phyloP scores from a whole-genome alignment of 192 early-diverging fungal genomes.

The Chytriomyces sp. region DNA sequence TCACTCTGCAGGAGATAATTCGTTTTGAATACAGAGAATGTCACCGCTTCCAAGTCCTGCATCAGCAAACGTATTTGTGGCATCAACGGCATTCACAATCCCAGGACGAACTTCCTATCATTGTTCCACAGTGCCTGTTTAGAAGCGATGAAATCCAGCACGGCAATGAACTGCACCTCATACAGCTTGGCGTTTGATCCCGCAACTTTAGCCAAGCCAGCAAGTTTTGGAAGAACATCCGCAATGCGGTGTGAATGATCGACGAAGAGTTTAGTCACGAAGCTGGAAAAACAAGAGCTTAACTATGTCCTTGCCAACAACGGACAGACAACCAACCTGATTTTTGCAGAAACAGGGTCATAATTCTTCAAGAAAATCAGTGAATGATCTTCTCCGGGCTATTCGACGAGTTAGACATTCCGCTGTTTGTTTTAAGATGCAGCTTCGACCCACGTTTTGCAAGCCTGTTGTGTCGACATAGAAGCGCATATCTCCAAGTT shows the following conservation, averaged over 20 bases:
- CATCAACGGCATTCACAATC: slow-evolving; percentile 80
- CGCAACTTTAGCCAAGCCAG: slow-evolving; percentile 43
- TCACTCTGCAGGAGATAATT: slow-evolving; percentile 39
- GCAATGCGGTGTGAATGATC: slow-evolving; percentile 42
- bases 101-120: slow-evolving; percentile 89
- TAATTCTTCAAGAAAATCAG: slow-evolving; percentile 89
- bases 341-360: slow-evolving; percentile 53
- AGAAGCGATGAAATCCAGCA: no score
- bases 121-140: slow-evolving; percentile 49
- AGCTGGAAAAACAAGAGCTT: no score
- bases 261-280: slow-evolving; percentile 17
- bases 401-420: no score
- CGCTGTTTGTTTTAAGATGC: no score
- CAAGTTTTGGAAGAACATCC: slow-evolving; percentile 60
- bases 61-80: slow-evolving; percentile 60
- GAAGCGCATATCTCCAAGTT: slow-evolving; percentile 42
- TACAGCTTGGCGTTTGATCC: slow-evolving; percentile 39
- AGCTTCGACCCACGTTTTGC: neutral
- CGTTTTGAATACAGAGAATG: slow-evolving; percentile 82
- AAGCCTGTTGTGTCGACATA: slow-evolving; percentile 40
- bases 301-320: no score
- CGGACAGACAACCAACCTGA: no score
- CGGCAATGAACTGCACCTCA: slow-evolving; percentile 7
- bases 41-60: slow-evolving; percentile 95
- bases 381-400: no score